Percentiles rank a stretch among this genome's conserved stretches.
Evolutionary conservation across 441 rosid genomes (phyloP).

Genomic region (Pelargonium citronellum): DNA sequence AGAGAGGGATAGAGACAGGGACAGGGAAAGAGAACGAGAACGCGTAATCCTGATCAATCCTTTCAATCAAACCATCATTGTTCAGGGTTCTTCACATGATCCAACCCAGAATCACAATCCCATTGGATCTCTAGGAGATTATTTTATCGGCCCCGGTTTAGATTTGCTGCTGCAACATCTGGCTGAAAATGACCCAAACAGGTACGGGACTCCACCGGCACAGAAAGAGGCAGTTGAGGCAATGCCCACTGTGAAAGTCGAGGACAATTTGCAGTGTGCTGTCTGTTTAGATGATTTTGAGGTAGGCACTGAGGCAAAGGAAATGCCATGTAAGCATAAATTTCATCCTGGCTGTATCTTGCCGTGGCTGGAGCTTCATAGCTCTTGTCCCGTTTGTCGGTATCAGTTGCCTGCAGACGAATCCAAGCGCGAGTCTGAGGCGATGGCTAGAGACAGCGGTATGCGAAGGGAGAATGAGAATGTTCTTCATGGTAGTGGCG

Average conservation of each 20-base stretch:
- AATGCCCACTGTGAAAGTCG: conserved; percentile 32
- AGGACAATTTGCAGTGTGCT: conserved; percentile 43
- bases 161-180: conserved; percentile 51
- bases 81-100: conserved; percentile 43
- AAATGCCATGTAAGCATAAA: conserved; percentile 66
- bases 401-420: conserved; percentile 46
- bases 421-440: conserved; percentile 42
- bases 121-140: conserved; percentile 53
- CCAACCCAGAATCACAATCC: conserved; percentile 35
- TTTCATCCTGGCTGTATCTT: conserved; percentile 53
- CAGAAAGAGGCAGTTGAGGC: conserved; percentile 47
- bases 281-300: conserved; percentile 63
- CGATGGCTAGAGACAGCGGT: conserved; percentile 21
- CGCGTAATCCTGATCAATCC: conserved; percentile 63
- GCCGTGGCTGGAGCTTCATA: conserved; percentile 70
- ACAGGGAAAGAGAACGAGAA: conserved; percentile 41
- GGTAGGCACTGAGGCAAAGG: conserved; percentile 42
- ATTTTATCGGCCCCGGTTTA: conserved; percentile 57
- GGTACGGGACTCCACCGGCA: conserved; percentile 58
- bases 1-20: conserved; percentile 34
- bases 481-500: conserved; percentile 19
- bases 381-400: conserved; percentile 67
- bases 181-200: conserved; percentile 44
- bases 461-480: conserved; percentile 29
- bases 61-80: conserved; percentile 51